Conservation (phyloP, 1,284 basidiomycete genomes). For the Apiotrichum domesticum region DNA sequence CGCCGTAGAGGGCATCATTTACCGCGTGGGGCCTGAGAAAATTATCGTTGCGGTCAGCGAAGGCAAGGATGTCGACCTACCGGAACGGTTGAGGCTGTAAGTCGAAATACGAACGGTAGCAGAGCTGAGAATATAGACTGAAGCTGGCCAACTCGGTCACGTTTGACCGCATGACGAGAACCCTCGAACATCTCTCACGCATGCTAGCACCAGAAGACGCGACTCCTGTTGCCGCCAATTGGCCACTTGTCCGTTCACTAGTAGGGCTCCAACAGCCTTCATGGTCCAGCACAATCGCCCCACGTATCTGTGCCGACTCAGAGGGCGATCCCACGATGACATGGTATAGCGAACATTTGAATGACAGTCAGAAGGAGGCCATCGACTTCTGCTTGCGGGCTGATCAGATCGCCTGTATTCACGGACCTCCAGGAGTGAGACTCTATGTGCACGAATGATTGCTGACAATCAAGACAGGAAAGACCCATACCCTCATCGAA, state of each 20-base stretch:
- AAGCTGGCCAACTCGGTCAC: constrained; percentile 89
- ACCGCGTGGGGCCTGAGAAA: constrained; percentile 65
- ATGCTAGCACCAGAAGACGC: constrained; percentile 28
- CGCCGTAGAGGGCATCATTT: constrained; percentile 68
- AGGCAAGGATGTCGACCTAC: constrained; percentile 65
- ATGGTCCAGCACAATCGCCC: constrained; percentile 18
- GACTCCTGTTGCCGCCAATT: constrained; percentile 10
- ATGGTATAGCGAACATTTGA: constrained; percentile 72
- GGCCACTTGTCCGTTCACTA: constrained; percentile 57
- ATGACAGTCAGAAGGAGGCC: constrained; percentile 75
- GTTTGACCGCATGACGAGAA: constrained; percentile 82
- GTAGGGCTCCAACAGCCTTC: constrained; percentile 54
- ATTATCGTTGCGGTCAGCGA: constrained; percentile 69
- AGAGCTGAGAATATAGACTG: constrained; percentile 46
- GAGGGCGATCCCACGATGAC: constrained; percentile 39
- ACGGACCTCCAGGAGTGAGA: constrained; percentile 81
- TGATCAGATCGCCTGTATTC: constrained; percentile 81
- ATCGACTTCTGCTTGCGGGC: constrained; percentile 46
- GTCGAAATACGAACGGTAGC: constrained; percentile 8
- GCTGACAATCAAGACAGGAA: constrained; percentile 57
- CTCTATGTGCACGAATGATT: no score
- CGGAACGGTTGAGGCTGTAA: constrained; percentile 68
- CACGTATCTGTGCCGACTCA: constrained; percentile 3
- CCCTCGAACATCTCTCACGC: constrained; percentile 61
- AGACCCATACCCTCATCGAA: constrained; percentile 87